Conservation (phyloP, 2,329 filamentous ascomycete species). For the Colletotrichum melonis region DNA sequence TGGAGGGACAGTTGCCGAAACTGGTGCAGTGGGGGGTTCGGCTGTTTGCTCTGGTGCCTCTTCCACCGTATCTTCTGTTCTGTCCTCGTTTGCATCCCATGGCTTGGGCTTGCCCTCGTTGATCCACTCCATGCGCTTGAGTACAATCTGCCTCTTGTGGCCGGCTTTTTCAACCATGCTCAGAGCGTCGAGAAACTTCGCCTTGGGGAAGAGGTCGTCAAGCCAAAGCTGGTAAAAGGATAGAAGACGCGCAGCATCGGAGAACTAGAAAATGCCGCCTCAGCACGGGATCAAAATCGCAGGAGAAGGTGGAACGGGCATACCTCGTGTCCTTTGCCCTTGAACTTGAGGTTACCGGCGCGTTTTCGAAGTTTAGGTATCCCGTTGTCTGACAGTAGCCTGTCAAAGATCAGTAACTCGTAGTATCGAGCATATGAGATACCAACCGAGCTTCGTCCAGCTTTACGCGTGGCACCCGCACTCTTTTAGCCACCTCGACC, state of each 20-base stretch:
- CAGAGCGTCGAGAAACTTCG: slow-evolving; percentile 90
- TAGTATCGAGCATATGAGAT: background rate
- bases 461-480: slow-evolving; percentile 79
- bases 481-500: slow-evolving; percentile 82
- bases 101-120: slow-evolving; percentile 74
- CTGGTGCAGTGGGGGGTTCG: slow-evolving; percentile 43
- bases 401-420: slow-evolving; percentile 46
- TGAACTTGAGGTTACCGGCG: slow-evolving; percentile 80
- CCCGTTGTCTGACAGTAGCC: slow-evolving; percentile 84
- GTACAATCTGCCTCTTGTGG: slow-evolving; percentile 82
- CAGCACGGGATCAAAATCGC: background rate
- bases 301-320: slow-evolving; percentile 13
- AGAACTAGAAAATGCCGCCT: slow-evolving; percentile 68
- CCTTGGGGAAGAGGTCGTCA: slow-evolving; percentile 94
- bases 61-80: slow-evolving; percentile 37
- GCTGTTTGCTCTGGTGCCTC: slow-evolving; percentile 41
- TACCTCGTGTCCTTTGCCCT: slow-evolving; percentile 95
- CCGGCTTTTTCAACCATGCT: slow-evolving; percentile 93
- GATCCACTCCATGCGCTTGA: slow-evolving; percentile 85
- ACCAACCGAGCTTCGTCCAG: slow-evolving; percentile 81
- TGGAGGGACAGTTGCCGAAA: slow-evolving; percentile 48
- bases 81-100: slow-evolving; percentile 44
- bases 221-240: slow-evolving; percentile 97
- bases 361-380: slow-evolving; percentile 84
- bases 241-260: slow-evolving; percentile 83